phyloP scores from a whole-genome alignment of 2,329 filamentous ascomycete genomes.

The Blastomyces parvus region DNA sequence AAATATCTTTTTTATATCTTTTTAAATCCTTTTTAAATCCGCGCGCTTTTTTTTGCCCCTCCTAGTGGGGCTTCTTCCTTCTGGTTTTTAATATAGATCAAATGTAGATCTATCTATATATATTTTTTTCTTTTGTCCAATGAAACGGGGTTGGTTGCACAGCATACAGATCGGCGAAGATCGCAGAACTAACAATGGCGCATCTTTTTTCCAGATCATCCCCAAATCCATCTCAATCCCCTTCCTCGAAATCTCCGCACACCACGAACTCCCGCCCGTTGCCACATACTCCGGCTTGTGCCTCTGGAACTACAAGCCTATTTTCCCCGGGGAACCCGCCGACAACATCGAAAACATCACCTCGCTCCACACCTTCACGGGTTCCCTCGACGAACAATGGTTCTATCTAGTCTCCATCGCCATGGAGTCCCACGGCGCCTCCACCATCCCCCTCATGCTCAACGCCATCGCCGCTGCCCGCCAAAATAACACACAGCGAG shows the following conservation, averaged over 20 bases:
- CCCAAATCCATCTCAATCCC: conserved; percentile 77
- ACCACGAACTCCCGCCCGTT: conserved; percentile 79
- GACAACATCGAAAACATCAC: conserved; percentile 81
- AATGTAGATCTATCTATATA: no score
- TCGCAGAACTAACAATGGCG: background rate
- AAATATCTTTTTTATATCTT: background rate
- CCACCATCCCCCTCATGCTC: conserved; percentile 81
- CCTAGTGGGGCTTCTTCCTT: background rate
- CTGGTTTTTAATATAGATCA: no score
- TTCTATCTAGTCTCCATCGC: conserved; percentile 94
- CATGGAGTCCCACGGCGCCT: conserved; percentile 84
- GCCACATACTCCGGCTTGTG: conserved; percentile 88
- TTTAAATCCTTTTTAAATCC: background rate
- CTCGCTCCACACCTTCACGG: conserved; percentile 83
- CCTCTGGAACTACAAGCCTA: conserved; percentile 93
- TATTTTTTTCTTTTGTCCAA: conserved; percentile 4
- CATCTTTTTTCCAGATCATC: conserved; percentile 42
- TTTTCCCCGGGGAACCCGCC: conserved; percentile 73
- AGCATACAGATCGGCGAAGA: background rate
- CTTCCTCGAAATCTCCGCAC: conserved; percentile 63
- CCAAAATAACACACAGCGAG: conserved; percentile 56
- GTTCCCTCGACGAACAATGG: conserved; percentile 94
- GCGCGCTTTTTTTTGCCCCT: background rate
- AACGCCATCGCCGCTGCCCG: conserved; percentile 74
- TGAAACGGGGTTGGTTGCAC: background rate